A percentile compares a stretch with the other conserved stretches of the same genome.
Conservation (phyloP, 2,329 filamentous ascomycete genomes). For the Fusarium scirpi region DNA sequence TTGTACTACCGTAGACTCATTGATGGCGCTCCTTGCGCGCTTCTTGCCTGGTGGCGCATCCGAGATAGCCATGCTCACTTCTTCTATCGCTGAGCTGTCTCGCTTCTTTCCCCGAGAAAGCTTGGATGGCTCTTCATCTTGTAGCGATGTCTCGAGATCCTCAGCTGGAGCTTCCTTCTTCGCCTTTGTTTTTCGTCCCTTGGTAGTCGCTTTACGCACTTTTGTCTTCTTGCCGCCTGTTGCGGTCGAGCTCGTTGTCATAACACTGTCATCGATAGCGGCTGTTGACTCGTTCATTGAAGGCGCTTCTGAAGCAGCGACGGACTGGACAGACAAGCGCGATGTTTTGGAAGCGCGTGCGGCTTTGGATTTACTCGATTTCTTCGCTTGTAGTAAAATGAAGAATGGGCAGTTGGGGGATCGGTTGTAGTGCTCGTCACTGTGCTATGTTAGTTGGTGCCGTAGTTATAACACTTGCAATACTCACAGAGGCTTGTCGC, state of each 20-base stretch:
- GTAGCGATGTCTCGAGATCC: conserved; percentile 48
- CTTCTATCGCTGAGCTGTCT: conserved; percentile 69
- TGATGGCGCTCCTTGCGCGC: conserved; percentile 62
- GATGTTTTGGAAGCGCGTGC: conserved; percentile 76
- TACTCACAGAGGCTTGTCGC: conserved; percentile 86
- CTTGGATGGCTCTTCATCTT: conserved; percentile 50
- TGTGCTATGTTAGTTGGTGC: conserved; percentile 54
- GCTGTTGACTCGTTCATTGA: conserved; percentile 62
- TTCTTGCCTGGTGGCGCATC: conserved; percentile 70
- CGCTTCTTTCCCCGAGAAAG: conserved; percentile 70
- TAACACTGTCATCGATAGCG: conserved; percentile 68
- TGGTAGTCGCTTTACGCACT: conserved; percentile 63
- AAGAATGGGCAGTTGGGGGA: conserved; percentile 88
- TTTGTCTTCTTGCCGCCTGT: conserved; percentile 69
- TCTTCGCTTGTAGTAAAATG: conserved; percentile 71
- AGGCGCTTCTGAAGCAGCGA: conserved; percentile 62
- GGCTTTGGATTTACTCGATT: conserved; percentile 64
- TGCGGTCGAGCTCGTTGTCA: conserved; percentile 70
- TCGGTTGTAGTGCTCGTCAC: conserved; percentile 86
- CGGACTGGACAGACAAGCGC: conserved; percentile 71
- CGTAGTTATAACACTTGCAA: conserved; percentile 7
- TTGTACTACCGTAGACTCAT: conserved; percentile 54
- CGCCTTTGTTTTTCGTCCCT: conserved; percentile 50
- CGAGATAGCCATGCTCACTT: conserved; percentile 56
- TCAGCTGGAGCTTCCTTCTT: conserved; percentile 68